phyloP scores from a whole-genome alignment of 306 rosid species.

The Mucuna pruriens region DNA sequence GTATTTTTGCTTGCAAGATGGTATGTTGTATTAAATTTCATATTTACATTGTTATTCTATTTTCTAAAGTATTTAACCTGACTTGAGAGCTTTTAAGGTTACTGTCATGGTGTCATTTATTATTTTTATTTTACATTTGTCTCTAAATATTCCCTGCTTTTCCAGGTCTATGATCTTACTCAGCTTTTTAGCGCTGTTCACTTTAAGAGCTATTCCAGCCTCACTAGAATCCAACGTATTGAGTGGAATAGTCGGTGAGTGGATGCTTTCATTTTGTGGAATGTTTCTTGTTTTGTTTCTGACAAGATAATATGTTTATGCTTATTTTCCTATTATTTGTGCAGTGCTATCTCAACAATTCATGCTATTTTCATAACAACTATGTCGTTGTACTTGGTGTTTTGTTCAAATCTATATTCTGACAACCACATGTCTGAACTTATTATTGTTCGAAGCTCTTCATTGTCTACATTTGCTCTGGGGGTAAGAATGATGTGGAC shows the following conservation, averaged over 20 bases:
- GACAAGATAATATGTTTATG: conserved; percentile 20
- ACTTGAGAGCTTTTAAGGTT: conserved; percentile 17
- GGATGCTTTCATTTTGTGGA: conserved; percentile 33
- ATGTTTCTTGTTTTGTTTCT: conserved; percentile 14
- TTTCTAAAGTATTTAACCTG: not conserved
- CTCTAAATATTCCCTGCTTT: conserved; percentile 29
- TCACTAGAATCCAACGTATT: conserved; percentile 66
- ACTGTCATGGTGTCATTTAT: not conserved
- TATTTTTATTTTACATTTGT: conserved; percentile 21
- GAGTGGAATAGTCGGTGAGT: conserved; percentile 94
- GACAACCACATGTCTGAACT: conserved; percentile 50
- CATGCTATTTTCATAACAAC: conserved; percentile 87
- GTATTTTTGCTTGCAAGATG: conserved; percentile 83
- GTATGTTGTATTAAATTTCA: conserved; percentile 54
- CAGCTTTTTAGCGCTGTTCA: conserved; percentile 68
- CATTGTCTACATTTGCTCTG: conserved; percentile 65
- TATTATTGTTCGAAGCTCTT: conserved; percentile 64
- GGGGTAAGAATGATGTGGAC: conserved; percentile 65
- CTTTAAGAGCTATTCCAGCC: conserved; percentile 87
- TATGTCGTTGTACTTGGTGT: conserved; percentile 78
- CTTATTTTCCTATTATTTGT: conserved; percentile 32
- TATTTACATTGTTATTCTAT: conserved; percentile 14
- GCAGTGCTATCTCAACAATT: conserved; percentile 85
- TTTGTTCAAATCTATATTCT: conserved; percentile 78
- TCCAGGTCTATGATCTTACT: conserved; percentile 74